phyloP scores from a whole-genome alignment of 192 early-diverging fungal species.

The Chytriomyces sp. region DNA sequence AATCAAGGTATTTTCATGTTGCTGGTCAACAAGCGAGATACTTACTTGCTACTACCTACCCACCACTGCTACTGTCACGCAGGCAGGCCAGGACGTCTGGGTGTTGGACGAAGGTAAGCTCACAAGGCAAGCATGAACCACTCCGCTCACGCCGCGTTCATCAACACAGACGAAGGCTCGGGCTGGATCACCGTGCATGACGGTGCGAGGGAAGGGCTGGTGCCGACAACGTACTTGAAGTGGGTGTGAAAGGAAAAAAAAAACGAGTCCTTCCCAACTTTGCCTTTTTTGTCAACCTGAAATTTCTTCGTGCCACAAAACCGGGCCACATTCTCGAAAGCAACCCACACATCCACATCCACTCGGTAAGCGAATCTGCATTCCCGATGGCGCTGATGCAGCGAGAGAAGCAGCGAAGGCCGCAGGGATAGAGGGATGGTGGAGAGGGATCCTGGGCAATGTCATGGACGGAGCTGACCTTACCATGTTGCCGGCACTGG shows the following conservation, averaged over 20 bases:
- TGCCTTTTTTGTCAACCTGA: no score
- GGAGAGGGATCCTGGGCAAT: no score
- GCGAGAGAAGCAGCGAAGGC: no score
- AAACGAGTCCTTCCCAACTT: background rate
- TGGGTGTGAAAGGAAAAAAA: conserved; percentile 19
- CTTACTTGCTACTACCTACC: background rate
- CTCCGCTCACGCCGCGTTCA: conserved; percentile 1
- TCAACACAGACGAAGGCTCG: conserved; percentile 52
- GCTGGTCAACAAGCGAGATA: no score
- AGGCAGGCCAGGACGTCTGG: conserved; percentile 59
- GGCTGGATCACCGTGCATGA: conserved; percentile 64
- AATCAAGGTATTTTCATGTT: conserved; percentile 37
- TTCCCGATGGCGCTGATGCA: no score
- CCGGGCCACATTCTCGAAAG: no score
- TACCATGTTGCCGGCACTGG: no score
- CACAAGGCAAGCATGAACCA: background rate
- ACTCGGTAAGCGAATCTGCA: no score
- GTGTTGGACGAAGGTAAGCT: conserved; percentile 54
- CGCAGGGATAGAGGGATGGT: no score
- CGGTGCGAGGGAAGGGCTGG: conserved; percentile 40
- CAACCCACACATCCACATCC: no score
- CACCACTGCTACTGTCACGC: background rate
- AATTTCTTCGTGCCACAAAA: no score
- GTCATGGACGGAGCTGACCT: no score
- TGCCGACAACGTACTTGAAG: conserved; percentile 42